Evolutionary conservation across 2,329 filamentous ascomycete genomes (phyloP), one percentile per base, ranked within the genome.

Genomic region (Aspergillus transmontanensis): DNA sequence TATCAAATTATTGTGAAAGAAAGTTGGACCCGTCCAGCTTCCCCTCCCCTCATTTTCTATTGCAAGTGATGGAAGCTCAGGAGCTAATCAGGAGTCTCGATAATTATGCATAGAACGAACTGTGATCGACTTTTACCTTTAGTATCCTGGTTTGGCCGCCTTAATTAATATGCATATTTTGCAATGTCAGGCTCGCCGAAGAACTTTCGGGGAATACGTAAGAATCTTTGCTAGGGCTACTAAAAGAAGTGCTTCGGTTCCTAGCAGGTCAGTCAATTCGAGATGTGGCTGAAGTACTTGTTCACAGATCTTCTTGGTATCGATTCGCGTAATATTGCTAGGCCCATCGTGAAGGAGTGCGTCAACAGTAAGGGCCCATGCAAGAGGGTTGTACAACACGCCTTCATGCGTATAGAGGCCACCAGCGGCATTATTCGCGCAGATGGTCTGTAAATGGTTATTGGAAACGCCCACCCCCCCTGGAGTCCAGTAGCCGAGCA

Each of bases 351-450:
- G 74, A 11, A 68, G 76, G 62, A 87, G 74, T 19, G 83, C 84
- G 71, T 86, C 84, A 11, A 81, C 72, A 1, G 80, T 73, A 50
- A 86, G 69, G 2, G 69, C 71, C 69, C 68, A 76, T 12, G 70
- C 55, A 28, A 86, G 72, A 0, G 82, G 79, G 63, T 85, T 83
- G 66, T 81, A 84, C 48, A 87, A 73, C 39, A 83, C 75, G 3
- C 80, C 80, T 62, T 85, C 83, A 64, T 86, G 84, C 0, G 78
- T 81, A 69, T 84, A 85, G 54, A 85, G 73, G 0, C 72, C 70
- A 2, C 82, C 83, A 0, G 80, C 83, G 0, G 64, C 64, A 46
- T 64, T 53, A 7, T 71, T 73, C 0, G 72, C 65, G 67, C 83
- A 86, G 1, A 80, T 69, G 53, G 65, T 60, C 62, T 86, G 83